These are phyloP conservation scores for Lactifluus piperatus DNA, from an alignment of 768 basidiomycete species.

Conservation along the genomic window DNA sequence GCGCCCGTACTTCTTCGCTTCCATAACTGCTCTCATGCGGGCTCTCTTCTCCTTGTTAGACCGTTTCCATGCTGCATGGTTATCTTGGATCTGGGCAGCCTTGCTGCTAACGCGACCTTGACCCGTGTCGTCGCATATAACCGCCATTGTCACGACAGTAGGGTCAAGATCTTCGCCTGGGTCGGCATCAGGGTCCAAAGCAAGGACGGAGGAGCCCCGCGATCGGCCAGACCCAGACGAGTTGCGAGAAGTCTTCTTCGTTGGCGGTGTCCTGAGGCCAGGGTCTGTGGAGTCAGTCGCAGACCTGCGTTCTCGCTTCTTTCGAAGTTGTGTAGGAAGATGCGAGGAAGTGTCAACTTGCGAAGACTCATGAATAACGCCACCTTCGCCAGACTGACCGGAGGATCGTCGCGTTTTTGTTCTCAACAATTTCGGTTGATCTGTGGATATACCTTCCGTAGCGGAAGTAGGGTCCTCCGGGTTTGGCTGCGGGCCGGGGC, in stretches of 20 bases:
- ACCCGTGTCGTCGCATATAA: conserved; percentile 68
- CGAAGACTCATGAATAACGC: not conserved
- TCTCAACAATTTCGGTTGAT: not conserved
- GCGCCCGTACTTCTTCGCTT: conserved; percentile 67
- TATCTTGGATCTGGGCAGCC: conserved; percentile 59
- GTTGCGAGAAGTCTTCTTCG: conserved; percentile 12
- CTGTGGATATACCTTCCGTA: not conserved
- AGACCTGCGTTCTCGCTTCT: conserved; percentile 12
- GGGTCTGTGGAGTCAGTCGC: not conserved
- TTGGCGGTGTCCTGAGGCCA: not conserved
- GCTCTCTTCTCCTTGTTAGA: conserved; percentile 58
- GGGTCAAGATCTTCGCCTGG: conserved; percentile 76
- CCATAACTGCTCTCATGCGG: conserved; percentile 53
- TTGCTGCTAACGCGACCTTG: conserved; percentile 74
- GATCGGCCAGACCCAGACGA: conserved; percentile 20
- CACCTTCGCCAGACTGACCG: not conserved
- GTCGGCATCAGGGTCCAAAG: conserved; percentile 49
- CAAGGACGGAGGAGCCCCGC: conserved; percentile 37
- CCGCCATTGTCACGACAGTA: conserved; percentile 76
- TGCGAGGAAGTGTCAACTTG: not conserved
- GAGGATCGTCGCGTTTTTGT: not conserved
- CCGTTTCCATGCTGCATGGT: conserved; percentile 65
- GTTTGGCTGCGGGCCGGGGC: not conserved
- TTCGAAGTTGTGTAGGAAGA: conserved; percentile 1
- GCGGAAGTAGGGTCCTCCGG: not conserved